Evolutionary conservation across 768 basidiomycete species (phyloP), one percentile per base, ranked within the genome.

Genomic region (Panaeolus cyanescens): DNA sequence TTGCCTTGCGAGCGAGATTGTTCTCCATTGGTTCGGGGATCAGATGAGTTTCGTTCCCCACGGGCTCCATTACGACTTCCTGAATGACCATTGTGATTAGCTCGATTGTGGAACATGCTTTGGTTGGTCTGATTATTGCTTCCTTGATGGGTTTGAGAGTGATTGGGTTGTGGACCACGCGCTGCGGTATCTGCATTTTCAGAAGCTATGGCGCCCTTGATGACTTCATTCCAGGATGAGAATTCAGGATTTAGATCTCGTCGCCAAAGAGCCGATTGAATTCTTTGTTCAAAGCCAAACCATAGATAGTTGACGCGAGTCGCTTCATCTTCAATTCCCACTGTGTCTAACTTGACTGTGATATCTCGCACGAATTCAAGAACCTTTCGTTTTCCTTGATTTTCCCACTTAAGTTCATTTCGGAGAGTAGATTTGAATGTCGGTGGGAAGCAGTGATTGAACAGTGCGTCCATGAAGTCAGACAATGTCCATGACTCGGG

Each of bases 361-460:
- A 81, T 53, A 33, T 79, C 72, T 36, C 72, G 71, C 2, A 72
- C 66, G 60, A 71, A 81, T 5, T 74, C 72, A 0, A 66, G 58
- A 0, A 81, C 74, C 0, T 63, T 67, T 8, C 66, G 68, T 1
- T 69, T 54, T 1, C 67, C 59, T 54, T 81, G 79, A 1, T 45
- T 58, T 4, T 58, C 62, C 0, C 54, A 34, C 0, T 64, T 37
- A 0, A 81, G 62, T 19, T 71, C 70, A 5, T 69, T 60, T 0
- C 68, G 30, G 57, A 74, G 74, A 15, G 71, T 56, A 6, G 67
- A 36, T 0, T 65, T 32, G 42, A 68, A 78, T 34, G 75, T 65
- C 0, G 69, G 54, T 0, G 77, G 77, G 62, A 77, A 78, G 32
- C 75, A 76, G 37, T 73, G 72, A 20, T 77, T 68, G 54, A 76